A percentile compares a stretch with the other conserved stretches of the same genome.
Evolutionary conservation across 106 monocot species (phyloP).

Genomic region (Cymbidium sinense): DNA sequence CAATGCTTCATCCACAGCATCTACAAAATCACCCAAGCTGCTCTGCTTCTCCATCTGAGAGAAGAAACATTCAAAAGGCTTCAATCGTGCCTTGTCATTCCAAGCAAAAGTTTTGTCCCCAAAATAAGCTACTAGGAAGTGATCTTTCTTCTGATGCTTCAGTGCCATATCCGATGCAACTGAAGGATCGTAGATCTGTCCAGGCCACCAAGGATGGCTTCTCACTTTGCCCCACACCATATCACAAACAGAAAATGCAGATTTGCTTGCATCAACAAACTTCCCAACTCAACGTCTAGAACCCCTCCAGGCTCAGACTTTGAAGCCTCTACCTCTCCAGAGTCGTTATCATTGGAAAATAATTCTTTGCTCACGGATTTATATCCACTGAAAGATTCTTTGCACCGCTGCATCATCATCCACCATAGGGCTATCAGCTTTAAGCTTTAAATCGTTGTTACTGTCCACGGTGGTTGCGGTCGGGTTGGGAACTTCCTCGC

Average conservation of each 20-base stretch:
- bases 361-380: neutral
- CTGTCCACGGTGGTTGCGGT: neutral
- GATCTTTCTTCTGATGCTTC: slow-evolving; percentile 42
- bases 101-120: slow-evolving; percentile 88
- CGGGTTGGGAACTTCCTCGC: neutral
- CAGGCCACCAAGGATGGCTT: slow-evolving; percentile 97
- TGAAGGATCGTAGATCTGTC: slow-evolving; percentile 60
- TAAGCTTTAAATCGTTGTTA: neutral
- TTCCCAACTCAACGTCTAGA: neutral
- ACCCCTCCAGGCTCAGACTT: too few species aligned
- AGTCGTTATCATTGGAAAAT: neutral
- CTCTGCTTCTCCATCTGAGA: slow-evolving; percentile 56
- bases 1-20: slow-evolving; percentile 43
- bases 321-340: neutral
- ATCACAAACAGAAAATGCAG: slow-evolving; percentile 32
- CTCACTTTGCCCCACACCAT: slow-evolving; percentile 89
- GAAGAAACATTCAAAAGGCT: slow-evolving; percentile 46
- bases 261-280: slow-evolving; percentile 9
- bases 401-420: neutral
- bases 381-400: neutral
- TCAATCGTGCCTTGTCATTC: slow-evolving; percentile 56
- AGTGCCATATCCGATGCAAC: slow-evolving; percentile 62
- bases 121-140: slow-evolving; percentile 68
- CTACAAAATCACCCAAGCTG: slow-evolving; percentile 32
- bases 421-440: neutral